Conservation (phyloP, 164 flowering plant species). For the grape (Vitis vinifera) region DNA sequence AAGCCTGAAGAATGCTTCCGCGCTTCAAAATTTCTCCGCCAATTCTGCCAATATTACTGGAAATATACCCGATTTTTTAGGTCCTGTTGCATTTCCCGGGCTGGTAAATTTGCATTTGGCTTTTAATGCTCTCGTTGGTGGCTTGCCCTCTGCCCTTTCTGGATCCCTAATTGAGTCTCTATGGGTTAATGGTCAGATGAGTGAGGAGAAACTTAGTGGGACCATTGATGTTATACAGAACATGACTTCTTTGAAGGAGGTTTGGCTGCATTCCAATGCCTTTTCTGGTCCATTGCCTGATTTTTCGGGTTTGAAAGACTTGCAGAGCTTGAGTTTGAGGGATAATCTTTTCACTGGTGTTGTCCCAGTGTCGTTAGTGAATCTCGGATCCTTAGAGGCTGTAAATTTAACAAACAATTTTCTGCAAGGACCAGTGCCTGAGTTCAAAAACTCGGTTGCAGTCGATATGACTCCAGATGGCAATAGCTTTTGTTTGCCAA, state of each 20-base stretch:
- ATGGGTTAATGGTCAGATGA: conserved; percentile 84
- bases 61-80: conserved; percentile 59
- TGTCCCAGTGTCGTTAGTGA: conserved; percentile 56
- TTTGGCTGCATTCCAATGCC: conserved; percentile 75
- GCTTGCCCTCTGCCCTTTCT: conserved; percentile 56
- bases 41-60: conserved; percentile 69
- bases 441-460: conserved; percentile 42
- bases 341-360: conserved; percentile 86
- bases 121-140: conserved; percentile 61
- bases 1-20: conserved; percentile 43
- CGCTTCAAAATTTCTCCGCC: conserved; percentile 84
- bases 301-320: conserved; percentile 46
- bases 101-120: conserved; percentile 60
- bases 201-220: conserved; percentile 47
- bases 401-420: conserved; percentile 80
- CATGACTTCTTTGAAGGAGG: conserved; percentile 69
- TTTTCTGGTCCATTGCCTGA: conserved; percentile 90
- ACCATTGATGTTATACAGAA: conserved; percentile 61
- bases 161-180: conserved; percentile 60
- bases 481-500: conserved; percentile 62
- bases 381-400: conserved; percentile 41
- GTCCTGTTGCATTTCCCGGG: conserved; percentile 59
- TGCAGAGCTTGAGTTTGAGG: conserved; percentile 59
- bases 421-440: conserved; percentile 81
- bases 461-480: conserved; percentile 47